Evolutionary conservation across 1,284 basidiomycete species (phyloP), one percentile per base, ranked within the genome.

Genomic region (Cutaneotrichosporon cutaneum): DNA sequence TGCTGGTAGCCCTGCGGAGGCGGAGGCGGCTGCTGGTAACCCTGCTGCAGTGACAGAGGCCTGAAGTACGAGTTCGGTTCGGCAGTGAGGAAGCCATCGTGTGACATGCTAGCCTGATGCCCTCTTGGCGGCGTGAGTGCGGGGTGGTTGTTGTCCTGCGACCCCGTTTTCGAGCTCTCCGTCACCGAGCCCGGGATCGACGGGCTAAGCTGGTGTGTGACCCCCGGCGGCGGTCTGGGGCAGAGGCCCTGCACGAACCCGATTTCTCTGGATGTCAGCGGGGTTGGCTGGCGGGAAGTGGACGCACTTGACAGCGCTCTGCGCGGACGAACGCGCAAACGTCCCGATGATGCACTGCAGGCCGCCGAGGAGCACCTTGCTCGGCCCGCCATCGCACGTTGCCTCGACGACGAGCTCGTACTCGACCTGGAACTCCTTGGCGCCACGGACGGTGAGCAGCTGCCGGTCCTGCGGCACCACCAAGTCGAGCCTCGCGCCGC

Each of bases 321-420:
- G 68, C 8, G 77, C 71, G 18, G 70, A 65, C 0, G 64, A 61
- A 53, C 71, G 54, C 10, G 68, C 51, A 55, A 72, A 77, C 2
- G 72, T 66, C 16, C 78, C 77, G 3, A 78, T 69, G 8, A 69
- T 69, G 64, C 72, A 77, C 24, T 58, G 88, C 45, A 94, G 79
- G n/a, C 88, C 87, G 80, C 90, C 84, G 80, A 90, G 84, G 11
- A 91, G 16, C 14, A 64, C 73, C 61, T 86, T 85, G 59, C 85
- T 82, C 6, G 86, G 86, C 6, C 84, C 84, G 22, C 65, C 67
- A 27, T 87, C 88, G 78, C 90, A 83, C 50, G 89, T 82, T 3
- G 90, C 90, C 75, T 87, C 89, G 59, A 92, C 87, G 44, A 82
- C 82, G 50, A 93, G 81, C 54, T 86, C 82, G 76, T 93, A 93